These are phyloP conservation scores for Penicillium sp. DNA, from an alignment of 2,329 filamentous ascomycete genomes.

Conservation along the genomic window DNA sequence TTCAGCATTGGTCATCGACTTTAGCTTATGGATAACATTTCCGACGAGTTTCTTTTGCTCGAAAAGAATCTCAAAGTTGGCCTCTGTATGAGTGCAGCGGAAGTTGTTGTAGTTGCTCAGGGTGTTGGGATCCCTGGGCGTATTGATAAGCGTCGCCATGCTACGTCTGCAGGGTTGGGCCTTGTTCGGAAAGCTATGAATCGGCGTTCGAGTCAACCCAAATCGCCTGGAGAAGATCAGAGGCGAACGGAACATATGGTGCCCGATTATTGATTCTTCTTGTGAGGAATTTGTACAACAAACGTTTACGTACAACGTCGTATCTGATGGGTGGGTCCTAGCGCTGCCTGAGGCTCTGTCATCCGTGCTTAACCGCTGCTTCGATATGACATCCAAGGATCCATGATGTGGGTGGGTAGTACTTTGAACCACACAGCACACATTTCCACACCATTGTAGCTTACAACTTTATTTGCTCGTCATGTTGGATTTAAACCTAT, in stretches of 20 bases:
- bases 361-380: slow-evolving; percentile 5
- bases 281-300: slow-evolving; percentile 2
- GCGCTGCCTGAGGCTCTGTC: background rate
- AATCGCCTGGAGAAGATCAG: background rate
- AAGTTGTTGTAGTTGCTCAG: slow-evolving; percentile 90
- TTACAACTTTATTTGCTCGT: background rate
- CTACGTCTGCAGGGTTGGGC: slow-evolving; percentile 31
- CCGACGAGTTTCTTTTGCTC: slow-evolving; percentile 76
- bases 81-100: slow-evolving; percentile 80
- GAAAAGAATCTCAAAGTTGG: slow-evolving; percentile 84
- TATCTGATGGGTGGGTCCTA: background rate
- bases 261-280: background rate
- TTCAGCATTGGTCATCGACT: slow-evolving; percentile 74
- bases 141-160: slow-evolving; percentile 47
- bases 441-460: background rate
- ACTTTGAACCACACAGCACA: background rate
- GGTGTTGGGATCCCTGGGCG: slow-evolving; percentile 81
- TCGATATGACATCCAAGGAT: background rate
- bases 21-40: slow-evolving; percentile 74
- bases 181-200: slow-evolving; percentile 6
- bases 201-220: background rate
- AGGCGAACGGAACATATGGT: slow-evolving; percentile 9
- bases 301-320: background rate
- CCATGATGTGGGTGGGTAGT: background rate
- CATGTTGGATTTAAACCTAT: no score